phyloP scores from a whole-genome alignment of 2,329 filamentous ascomycete species.

The Alternaria burnsii region DNA sequence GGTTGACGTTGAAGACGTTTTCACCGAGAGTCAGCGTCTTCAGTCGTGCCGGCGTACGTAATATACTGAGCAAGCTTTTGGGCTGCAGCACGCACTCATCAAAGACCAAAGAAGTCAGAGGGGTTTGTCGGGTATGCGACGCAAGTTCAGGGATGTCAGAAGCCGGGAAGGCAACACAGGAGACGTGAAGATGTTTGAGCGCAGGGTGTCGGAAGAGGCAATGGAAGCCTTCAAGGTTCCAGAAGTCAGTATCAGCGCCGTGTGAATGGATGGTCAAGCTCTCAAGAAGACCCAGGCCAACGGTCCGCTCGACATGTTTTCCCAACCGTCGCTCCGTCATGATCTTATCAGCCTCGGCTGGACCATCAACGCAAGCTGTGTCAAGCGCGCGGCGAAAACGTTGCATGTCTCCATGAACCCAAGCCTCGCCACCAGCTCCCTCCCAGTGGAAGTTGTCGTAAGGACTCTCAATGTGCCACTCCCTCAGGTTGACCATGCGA shows the following conservation, averaged over 20 bases:
- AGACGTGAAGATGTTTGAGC: slow-evolving; percentile 44
- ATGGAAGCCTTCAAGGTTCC: slow-evolving; percentile 42
- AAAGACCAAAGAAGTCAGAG: slow-evolving; percentile 44
- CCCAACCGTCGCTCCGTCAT: slow-evolving; percentile 21
- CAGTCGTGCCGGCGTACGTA: slow-evolving; percentile 40
- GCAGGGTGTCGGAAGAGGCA: slow-evolving; percentile 48
- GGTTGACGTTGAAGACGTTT: slow-evolving; percentile 40
- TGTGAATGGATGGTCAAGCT: slow-evolving; percentile 47
- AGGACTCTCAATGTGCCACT: slow-evolving; percentile 48
- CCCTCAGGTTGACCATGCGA: slow-evolving; percentile 41
- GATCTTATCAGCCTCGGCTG: slow-evolving; percentile 24
- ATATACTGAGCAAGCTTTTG: slow-evolving; percentile 33
- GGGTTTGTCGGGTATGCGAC: slow-evolving; percentile 31
- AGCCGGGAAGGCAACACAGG: slow-evolving; percentile 38
- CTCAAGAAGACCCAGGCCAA: slow-evolving; percentile 41
- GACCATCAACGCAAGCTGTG: slow-evolving; percentile 32
- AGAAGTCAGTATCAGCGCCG: slow-evolving; percentile 43
- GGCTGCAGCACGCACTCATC: slow-evolving; percentile 47
- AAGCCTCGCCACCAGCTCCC: slow-evolving; percentile 34
- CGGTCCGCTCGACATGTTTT: slow-evolving; percentile 19
- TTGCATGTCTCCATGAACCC: slow-evolving; percentile 47
- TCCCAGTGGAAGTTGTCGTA: slow-evolving; percentile 48
- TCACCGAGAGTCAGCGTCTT: slow-evolving; percentile 47
- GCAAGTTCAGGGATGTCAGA: slow-evolving; percentile 30
- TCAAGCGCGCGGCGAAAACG: slow-evolving; percentile 40